Evolutionary conservation across 1,284 basidiomycete genomes (phyloP).

Genomic region (Anthracocystis setariae): DNA sequence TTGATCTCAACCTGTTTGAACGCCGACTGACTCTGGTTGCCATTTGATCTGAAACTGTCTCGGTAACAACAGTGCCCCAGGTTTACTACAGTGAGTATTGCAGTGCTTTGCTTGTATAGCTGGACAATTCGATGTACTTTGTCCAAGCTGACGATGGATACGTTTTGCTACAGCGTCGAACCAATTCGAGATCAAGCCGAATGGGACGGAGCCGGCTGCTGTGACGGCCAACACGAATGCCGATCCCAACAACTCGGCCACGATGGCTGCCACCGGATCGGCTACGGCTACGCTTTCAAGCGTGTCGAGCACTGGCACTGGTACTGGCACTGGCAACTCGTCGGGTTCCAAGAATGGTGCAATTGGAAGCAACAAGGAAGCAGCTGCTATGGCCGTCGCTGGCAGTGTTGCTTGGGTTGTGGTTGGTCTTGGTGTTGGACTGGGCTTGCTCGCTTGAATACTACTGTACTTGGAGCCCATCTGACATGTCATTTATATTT

Average conservation of each 20-base stretch:
- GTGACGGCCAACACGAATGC: slow-evolving; percentile 53
- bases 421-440: slow-evolving; percentile 25
- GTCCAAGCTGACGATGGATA: too few species aligned
- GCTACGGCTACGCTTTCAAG: slow-evolving; percentile 33
- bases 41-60: neutral
- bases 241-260: slow-evolving; percentile 35
- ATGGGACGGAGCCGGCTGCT: slow-evolving; percentile 43
- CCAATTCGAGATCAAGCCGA: slow-evolving; percentile 48
- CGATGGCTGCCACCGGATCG: slow-evolving; percentile 31
- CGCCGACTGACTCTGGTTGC: neutral
- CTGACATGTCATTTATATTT: too few species aligned
- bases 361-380: slow-evolving; percentile 5
- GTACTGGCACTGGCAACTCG: neutral
- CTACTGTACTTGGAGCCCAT: neutral
- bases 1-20: neutral
- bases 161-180: slow-evolving; percentile 27
- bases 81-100: slow-evolving; percentile 50
- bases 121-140: too few species aligned
- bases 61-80: slow-evolving; percentile 21
- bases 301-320: slow-evolving; percentile 13
- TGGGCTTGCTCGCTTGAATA: slow-evolving; percentile 11
- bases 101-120: too few species aligned
- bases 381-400: slow-evolving; percentile 9
- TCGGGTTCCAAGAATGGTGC: slow-evolving; percentile 16
- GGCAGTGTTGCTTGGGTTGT: slow-evolving; percentile 24